Evolutionary conservation across 1,139 yeast genomes (phyloP), one percentile per base, ranked within the genome.

Genomic region (Pichia sp.): DNA sequence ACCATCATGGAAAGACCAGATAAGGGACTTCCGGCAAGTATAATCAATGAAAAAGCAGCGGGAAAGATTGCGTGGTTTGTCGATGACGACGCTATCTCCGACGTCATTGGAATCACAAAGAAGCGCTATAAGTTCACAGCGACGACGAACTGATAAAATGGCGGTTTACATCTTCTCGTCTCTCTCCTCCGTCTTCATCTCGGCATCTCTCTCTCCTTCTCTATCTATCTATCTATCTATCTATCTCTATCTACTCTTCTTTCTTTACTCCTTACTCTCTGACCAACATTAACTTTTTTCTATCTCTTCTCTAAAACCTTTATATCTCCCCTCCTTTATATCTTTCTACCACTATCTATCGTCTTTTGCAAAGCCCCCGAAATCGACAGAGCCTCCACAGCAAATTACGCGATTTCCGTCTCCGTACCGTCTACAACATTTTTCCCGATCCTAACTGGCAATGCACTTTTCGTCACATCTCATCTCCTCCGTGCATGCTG

Each of bases 41-140:
- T 93, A 53, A 97, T 93, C 56, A 91, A 91, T 67, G 98, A 90
- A 70, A 89, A 90, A 36, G 96, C 97, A 25, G 96, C 96, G 2
- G 98, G 98, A 31, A 87, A 87, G 71, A 96, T 93, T 9, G 82
- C 93, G 18, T 93, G 99, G 99, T 93, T 93, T 74, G 98, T 93
- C 45, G 99, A 93, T 70, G 89, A 89, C 64, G 97, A 87, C 62
- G 98, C 99, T 7, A 79, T 93, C 62, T 82, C 84, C 54, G 97
- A 91, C 62, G 85, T 87, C 55, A 82, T 81, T 66, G 66, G 67
- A 7, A 79, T 85, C 50, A 83, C 88, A 25, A 85, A 85, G 73
- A 85, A 84, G 70, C 83, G 84, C 69, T 86, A 86, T 70, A 86
- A 85, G 70, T 80, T 74, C 46, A 55, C 57, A 16, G 55, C 58